Evolutionary conservation across 805 yeast genomes (phyloP), one percentile per base, ranked within the genome.

Genomic region (Candida adriatica): DNA sequence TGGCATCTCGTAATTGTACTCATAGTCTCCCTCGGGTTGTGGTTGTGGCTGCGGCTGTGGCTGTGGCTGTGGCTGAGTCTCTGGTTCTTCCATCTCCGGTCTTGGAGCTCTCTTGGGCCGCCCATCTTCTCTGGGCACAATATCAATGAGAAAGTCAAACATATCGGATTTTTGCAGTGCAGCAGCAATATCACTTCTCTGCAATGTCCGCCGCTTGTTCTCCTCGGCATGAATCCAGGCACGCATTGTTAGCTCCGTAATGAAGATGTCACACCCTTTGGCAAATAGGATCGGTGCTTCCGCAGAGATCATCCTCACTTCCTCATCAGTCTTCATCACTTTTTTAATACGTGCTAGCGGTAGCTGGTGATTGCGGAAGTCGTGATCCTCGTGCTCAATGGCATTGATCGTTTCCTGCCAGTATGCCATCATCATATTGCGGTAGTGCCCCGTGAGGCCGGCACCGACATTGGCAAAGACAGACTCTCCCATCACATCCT

Each of bases 141-240:
- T 86, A 54, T 92, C 99, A 45, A 92, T 92, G 34, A 92, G 62
- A 53, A 92, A 92, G 53, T 92, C 99, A 66, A 90, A 94, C 95
- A 92, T 90, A 55, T 92, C 98, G 24, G 88, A 75, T 54, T 86
- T 86, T 43, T 87, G 92, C 35, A 94, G 64, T 1, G 98, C 98
- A 13, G 92, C 92, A 2, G 96, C 95, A 41, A 92, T 87, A 53
- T 92, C 99, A 2, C 86, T 76, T 50, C 87, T 83, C 56, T 92
- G 99, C 37, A 92, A 62, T 5, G 99, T 92, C 39, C 99, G 64
- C 44, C 99, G 72, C 54, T 92, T 92, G 61, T 85, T 85, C 50
- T 86, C 96, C 57, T 92, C 97, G 3, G 97, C 96, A 49, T 88
- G 96, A 40, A 92, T 86, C 98, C 98, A 92, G 6, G 98, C 96